Evolutionary conservation across 805 yeast genomes (phyloP).

Genomic region (Ogataea siamensis): DNA sequence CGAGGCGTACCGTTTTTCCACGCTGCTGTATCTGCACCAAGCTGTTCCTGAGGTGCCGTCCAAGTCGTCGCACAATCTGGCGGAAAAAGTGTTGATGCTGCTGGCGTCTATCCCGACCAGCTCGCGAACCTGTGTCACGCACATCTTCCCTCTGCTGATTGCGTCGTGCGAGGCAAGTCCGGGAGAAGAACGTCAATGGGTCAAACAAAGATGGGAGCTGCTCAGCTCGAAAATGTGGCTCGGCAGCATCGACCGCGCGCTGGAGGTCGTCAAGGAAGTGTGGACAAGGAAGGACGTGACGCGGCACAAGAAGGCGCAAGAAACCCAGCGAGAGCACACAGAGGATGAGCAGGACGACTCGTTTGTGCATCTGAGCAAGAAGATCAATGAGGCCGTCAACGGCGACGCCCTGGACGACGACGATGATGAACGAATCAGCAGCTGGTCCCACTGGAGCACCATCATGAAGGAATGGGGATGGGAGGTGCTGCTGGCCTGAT

Average conservation of each 20-base stretch:
- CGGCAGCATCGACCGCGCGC: slow-evolving; percentile 63
- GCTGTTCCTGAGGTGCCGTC: slow-evolving; percentile 71
- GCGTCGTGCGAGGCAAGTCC: slow-evolving; percentile 64
- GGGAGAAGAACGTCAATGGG: slow-evolving; percentile 62
- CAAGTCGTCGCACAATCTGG: slow-evolving; percentile 49
- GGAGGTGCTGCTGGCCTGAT: slow-evolving; percentile 61
- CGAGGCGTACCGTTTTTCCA: slow-evolving; percentile 62
- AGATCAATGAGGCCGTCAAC: slow-evolving; percentile 36
- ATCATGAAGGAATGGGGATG: slow-evolving; percentile 77
- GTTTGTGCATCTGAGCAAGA: slow-evolving; percentile 25
- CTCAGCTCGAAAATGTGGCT: slow-evolving; percentile 56
- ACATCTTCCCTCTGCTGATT: slow-evolving; percentile 62
- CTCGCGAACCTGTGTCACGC: slow-evolving; percentile 55
- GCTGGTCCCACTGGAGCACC: slow-evolving; percentile 63
- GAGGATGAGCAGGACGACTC: slow-evolving; percentile 19
- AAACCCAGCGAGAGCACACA: slow-evolving; percentile 12
- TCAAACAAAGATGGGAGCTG: slow-evolving; percentile 54
- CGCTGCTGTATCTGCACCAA: slow-evolving; percentile 60
- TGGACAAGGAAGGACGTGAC: slow-evolving; percentile 61
- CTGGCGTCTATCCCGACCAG: slow-evolving; percentile 61
- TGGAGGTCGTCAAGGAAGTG: slow-evolving; percentile 68
- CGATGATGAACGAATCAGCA: slow-evolving; percentile 40
- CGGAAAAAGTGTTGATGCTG: slow-evolving; percentile 57
- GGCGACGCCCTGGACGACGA: slow-evolving; percentile 40
- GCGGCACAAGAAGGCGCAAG: slow-evolving; percentile 28